Evolutionary conservation across 768 basidiomycete species (phyloP), one percentile per base, ranked within the genome.

Genomic region (Leccinum variicolor): DNA sequence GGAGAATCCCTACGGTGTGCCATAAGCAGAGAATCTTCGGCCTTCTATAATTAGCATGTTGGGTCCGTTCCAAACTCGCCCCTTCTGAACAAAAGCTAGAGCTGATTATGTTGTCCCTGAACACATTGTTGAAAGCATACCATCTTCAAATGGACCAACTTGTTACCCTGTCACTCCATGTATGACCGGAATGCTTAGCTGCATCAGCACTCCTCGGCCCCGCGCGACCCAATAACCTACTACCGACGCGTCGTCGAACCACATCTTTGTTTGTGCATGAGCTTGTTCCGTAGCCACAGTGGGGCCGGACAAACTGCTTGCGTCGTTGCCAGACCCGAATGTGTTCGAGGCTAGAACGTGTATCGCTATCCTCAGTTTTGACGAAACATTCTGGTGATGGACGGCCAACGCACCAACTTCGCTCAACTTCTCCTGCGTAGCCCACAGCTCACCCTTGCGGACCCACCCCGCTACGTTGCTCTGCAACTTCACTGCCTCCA

Each of bases 381-480:
- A 26, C 26, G 43, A 36, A 29, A 34, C 8, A 41, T 19, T 43
- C n/a, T 25, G 5, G 33, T 34, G 52, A 19, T 52, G 26, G 21
- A 50, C 23, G 25, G 28, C 39, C 10, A 15, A 19, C 15, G 23
- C 19, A 26, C 48, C 54, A 33, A 11, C 58, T 9, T 21, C 61
- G 17, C n/a, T 52, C 15, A 7, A 10, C 31, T 45, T 57, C 41
- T 58, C 66, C 25, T 39, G 36, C 8, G 43, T 39, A 19, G 49
- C 57, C 72, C 59, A 66, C 13, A 87, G 69, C 0, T 85, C 85
- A 2, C 86, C 86, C 28, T 66, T 63, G 17, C 79, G 77, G 55
- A 89, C 76, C 89, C 89, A 90, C 19, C 78, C 82, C 0, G 87
- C 83, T 23, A 90, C 80, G 61, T 86, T 90, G 55, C 72, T 76